Base-by-base conservation (phyloP, 306 rosid genomes). In the Citrullus colocynthis region DNA sequence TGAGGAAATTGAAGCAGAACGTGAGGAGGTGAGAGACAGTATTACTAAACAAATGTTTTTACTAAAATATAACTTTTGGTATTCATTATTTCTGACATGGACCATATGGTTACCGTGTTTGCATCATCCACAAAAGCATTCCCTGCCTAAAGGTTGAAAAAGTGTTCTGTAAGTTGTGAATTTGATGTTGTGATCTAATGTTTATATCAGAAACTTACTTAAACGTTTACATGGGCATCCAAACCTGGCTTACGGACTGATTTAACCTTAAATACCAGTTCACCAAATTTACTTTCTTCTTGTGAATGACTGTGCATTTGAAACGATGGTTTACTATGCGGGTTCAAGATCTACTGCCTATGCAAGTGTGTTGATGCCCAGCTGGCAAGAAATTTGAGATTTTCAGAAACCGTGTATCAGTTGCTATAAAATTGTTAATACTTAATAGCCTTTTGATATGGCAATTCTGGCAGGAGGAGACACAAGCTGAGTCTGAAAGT, bases 1-100 rank as follows among this genome's bases (percentile, higher is more conserved):
- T 42, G 98, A 88, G 83, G 98, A 95, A 88, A 92, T 95, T 86
- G 97, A 86, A 82, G 98, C 95, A 82, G 98, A 95, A 77, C 97
- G 93, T 49, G 93, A 89, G 85, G 98, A 95, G 89, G 98, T 92
- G 85, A 89, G 91, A 57, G 18, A 72, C 74, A 39, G 69, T 49
- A 21, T 24, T 21, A 44, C 49, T 9, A 44, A 44, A 42, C 10
- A 42, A 42, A 42, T 8, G 45, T 7, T 42, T 59, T 24, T 21
- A 59, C 64, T 4, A 21, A 21, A 59, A 59, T 24, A 9, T 10
- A 59, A 24, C 70, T 32, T 63, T 30, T 14, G 70, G 17, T 34
- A 15, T 34, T 6, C 45, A 15, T 63, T 34, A 13, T 60, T 30
- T 36, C 21, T 63, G 45, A 16, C 9, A 51, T 51, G 56, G 56